Conservation (phyloP, 2,329 filamentous ascomycete species). For the Thielaviopsis musarum region DNA sequence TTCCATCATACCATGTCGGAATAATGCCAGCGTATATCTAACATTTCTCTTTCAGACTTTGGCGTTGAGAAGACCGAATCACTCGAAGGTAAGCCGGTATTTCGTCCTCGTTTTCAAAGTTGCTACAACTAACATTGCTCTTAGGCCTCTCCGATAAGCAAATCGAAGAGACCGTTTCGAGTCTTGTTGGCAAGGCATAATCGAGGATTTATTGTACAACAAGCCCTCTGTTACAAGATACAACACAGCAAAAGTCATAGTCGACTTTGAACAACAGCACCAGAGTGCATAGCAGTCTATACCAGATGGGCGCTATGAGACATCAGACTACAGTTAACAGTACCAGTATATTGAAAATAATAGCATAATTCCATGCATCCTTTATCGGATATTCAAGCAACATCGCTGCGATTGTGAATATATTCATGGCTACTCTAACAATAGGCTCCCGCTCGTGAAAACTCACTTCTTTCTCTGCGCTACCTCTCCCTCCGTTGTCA, state of each 20-base stretch:
- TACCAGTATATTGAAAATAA: neutral
- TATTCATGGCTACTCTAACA: neutral
- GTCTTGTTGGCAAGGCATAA: slow-evolving; percentile 29
- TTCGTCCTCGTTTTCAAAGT: slow-evolving; percentile 16
- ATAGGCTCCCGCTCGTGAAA: neutral
- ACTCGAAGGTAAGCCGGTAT: slow-evolving; percentile 27
- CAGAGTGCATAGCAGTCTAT: neutral
- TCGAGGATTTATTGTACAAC: neutral
- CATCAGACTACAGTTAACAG: neutral
- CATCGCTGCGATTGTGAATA: neutral
- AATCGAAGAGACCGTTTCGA: slow-evolving; percentile 40
- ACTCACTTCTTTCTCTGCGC: neutral
- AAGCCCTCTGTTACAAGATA: neutral
- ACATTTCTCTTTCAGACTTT: slow-evolving; percentile 24
- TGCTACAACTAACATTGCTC: neutral
- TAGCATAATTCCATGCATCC: neutral
- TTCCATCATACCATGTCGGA: neutral
- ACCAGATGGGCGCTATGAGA: neutral
- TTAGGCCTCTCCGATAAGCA: slow-evolving; percentile 40
- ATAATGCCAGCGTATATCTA: neutral
- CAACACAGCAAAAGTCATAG: neutral
- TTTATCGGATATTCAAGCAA: neutral
- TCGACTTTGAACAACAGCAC: neutral
- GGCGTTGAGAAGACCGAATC: slow-evolving; percentile 40
- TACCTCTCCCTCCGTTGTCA: neutral